Evolutionary conservation across 345 rosid genomes (phyloP), one percentile per base, ranked within the genome.

Genomic region (Lumnitzera littorea): DNA sequence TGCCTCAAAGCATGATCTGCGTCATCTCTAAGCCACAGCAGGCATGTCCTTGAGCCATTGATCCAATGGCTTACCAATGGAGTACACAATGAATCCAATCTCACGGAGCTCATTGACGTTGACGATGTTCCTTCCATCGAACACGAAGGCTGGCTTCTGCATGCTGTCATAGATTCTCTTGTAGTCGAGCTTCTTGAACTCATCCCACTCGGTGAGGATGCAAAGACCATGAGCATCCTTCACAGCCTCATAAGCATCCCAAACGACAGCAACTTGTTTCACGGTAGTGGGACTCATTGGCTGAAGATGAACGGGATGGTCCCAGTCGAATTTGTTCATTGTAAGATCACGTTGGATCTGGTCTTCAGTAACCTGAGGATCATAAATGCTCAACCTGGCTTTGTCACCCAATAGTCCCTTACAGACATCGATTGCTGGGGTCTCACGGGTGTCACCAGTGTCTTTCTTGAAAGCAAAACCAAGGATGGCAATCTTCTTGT

Each of bases 11-110:
- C 69, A 25, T 50, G 16, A 53, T 14, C 43, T 17, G 25, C 0
- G 15, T 17, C 50, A 57, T 50, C 24, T 15, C 65, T 78, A 91
- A 58, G 87, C 92, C 64, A 91, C 78, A 46, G 91, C 91, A 56
- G 98, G 98, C 98, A 91, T 76, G 83, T 91, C 96, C 83, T 89
- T 87, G 64, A 91, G 79, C 98, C 98, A 91, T 55, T 77, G 77
- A 73, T 91, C 98, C 58, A 91, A 72, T 11, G 96, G 98, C 83
- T 89, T 91, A 25, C 98, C 96, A 24, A 91, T 91, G 11, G 96
- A 78, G 70, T 89, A 91, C 27, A 89, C 96, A 15, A 89, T 89
- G 75, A 91, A 91, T 59, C 98, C 98, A 36, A 91, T 89, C 80
- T 87, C 78, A 76, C 92, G 80, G 69, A 91, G 80, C 71, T 78